Evolutionary conservation across 2,329 filamentous ascomycete genomes (phyloP).

Genomic region (Amphichorda felina): DNA sequence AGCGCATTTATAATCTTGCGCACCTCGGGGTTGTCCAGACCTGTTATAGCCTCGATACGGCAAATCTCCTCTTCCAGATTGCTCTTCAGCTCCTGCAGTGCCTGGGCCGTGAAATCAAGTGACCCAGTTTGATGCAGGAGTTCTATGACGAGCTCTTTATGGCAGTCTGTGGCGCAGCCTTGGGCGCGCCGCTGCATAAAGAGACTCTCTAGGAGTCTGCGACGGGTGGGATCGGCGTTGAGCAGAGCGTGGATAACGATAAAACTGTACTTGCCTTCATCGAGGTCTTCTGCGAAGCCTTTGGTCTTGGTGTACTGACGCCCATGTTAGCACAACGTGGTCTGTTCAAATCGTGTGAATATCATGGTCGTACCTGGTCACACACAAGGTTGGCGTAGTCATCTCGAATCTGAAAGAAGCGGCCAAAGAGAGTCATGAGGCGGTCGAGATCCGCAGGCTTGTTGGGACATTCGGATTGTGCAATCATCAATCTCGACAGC

Average conservation of each 20-base stretch:
- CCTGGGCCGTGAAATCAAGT: too few species aligned
- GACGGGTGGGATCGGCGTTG: too few species aligned
- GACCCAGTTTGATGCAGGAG: too few species aligned
- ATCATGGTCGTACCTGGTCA: slow-evolving; percentile 7
- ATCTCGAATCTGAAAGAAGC: slow-evolving; percentile 19
- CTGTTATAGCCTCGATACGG: too few species aligned
- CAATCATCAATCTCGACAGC: slow-evolving; percentile 7
- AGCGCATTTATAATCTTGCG: too few species aligned
- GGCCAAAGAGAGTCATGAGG: slow-evolving; percentile 9
- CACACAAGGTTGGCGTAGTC: slow-evolving; percentile 22
- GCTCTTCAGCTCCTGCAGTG: too few species aligned
- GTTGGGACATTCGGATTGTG: background rate
- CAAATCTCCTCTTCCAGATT: too few species aligned
- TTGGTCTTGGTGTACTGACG: slow-evolving; percentile 21
- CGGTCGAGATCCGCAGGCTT: background rate
- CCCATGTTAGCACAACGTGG: slow-evolving; percentile 2
- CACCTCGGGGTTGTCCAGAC: too few species aligned
- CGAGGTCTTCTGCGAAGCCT: slow-evolving; percentile 27
- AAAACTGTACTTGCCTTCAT: slow-evolving; percentile 28
- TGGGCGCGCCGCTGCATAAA: too few species aligned
- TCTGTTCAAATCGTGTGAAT: slow-evolving; percentile 4
- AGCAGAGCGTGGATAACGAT: slow-evolving; percentile 12
- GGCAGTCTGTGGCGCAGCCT: too few species aligned
- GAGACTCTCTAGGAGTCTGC: too few species aligned
- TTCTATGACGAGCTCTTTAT: too few species aligned